Evolutionary conservation across 2,329 filamentous ascomycete genomes (phyloP), one percentile per base, ranked within the genome.

Genomic region (Aspergillus floridensis): DNA sequence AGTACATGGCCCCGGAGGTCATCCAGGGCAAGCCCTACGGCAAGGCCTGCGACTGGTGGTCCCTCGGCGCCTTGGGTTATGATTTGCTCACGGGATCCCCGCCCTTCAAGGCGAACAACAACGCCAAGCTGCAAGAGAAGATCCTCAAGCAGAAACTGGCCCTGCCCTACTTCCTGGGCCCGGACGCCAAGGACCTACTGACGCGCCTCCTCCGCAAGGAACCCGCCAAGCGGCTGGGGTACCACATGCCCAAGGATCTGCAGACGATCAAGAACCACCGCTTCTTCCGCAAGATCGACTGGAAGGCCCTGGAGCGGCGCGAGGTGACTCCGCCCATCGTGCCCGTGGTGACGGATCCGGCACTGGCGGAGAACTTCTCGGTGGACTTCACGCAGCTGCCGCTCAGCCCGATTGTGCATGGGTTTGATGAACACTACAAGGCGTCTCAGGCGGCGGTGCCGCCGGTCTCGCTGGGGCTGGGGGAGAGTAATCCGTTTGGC

Each of bases 1-100:
- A 98, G 74, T 99, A 99, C 83, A 99, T 99, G 95, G 96, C 95
- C 0, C 95, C 95, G 0, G 95, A 99, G 77, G 90, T 99, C 54
- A 87, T 99, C 61, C 85, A 88, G 63, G 93, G 92, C 62, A 88
- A 90, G 65, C 88, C 91, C 65, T 99, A 99, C 74, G 93, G 93
- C 70, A 93, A 93, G 75, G 88, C 92, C 1, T 96, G 97, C 19
- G 95, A 99, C 78, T 99, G 93, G 93, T 99, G 95, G 95, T 96
- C 93, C 4, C 88, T 99, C 50, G 95, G 96, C 38, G 93, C 93
- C 2, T 84, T 99, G 49, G 92, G 91, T 35, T 96, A 88, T 75
- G 95, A 99, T 74, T 82, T 99, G 38, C 88, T 99, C 74, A 98
- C 93, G 10, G 95, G 96, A 56, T 88, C 88, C 57, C 92, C 93